Base-by-base conservation (phyloP, 2,329 filamentous ascomycete species). In the Trichoderma afroharzianum region DNA sequence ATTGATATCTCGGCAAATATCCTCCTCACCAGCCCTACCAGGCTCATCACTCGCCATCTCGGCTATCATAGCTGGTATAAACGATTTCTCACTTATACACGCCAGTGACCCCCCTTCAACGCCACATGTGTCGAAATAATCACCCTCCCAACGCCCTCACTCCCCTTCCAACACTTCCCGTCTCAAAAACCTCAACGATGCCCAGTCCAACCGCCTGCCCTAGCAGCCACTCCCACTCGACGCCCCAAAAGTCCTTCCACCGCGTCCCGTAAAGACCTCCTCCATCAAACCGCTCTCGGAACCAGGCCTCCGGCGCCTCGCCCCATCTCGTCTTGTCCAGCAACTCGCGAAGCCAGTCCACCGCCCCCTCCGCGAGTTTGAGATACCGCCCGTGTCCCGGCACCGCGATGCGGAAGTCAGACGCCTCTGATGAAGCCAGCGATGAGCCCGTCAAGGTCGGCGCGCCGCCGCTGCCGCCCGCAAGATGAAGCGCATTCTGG, bases 131-230 rank as follows among this genome's bases (percentile, higher is more conserved):
- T 53, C 47, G 15, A 43, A 28, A 68, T 8, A 11, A 15, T 64
- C 43, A 70, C 28, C 55, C 62, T 59, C 53, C 58, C 71, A 85
- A 70, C 64, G 80, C 80, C 74, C 89, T 84, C 71, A 93, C 86
- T 12, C 88, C 92, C 72, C 87, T 84, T 1, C 92, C 92, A n/a
- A 94, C 91, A 76, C 88, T 92, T 15, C 90, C 85, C 14, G 92
- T 94, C 77, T 93, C 88, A 79, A 95, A 95, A 15, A 93, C 81
- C 80, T 95, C 92, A 4, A 94, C 86, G 18, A 91, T 77, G 1
- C 92, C 92, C 32, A 89, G 84, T 0, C 92, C 92, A 28, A 93
- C 84, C 57, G 91, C 92, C 79, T 94, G 91, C 53, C 87, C 89
- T 55, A 94, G 78, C 18, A 92, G 84, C 90, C 91, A 94, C 72